Conservation (phyloP, 192 early-diverging fungal genomes). For the Spizellomyces punctatus region DNA sequence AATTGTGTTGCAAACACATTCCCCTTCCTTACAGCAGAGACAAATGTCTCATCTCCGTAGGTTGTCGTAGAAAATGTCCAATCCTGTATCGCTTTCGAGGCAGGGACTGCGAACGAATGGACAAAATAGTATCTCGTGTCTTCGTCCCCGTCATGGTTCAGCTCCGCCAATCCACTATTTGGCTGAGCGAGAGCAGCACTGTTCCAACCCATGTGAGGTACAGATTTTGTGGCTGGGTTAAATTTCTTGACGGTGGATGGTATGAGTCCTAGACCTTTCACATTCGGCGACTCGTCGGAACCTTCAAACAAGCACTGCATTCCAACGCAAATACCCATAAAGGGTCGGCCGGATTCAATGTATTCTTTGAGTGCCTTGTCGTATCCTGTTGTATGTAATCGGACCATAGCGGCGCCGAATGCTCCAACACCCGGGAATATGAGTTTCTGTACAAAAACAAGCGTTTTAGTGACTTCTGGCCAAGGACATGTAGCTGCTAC, state of each 20-base stretch:
- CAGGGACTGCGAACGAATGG: conserved; percentile 87
- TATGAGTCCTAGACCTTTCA: conserved; percentile 84
- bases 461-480: background rate
- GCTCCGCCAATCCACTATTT: background rate
- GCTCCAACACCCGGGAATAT: conserved; percentile 99
- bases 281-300: conserved; percentile 83
- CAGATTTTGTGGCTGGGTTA: conserved; percentile 71
- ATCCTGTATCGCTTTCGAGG: conserved; percentile 57
- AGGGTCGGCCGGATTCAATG: conserved; percentile 82
- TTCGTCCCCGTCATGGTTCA: conserved; percentile 44
- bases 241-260: conserved; percentile 71
- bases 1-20: conserved; percentile 98
- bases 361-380: conserved; percentile 81
- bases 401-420: conserved; percentile 89
- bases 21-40: conserved; percentile 76
- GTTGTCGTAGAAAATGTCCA: conserved; percentile 83
- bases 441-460: conserved; percentile 70
- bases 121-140: conserved; percentile 91
- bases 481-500: background rate
- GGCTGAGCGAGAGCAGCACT: conserved; percentile 39
- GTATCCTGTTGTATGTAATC: conserved; percentile 73
- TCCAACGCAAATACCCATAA: conserved; percentile 99
- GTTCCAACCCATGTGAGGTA: conserved; percentile 99
- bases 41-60: conserved; percentile 86
- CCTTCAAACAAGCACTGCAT: conserved; percentile 93